Evolutionary conservation across 2,329 filamentous ascomycete genomes (phyloP).

Genomic region (Colletotrichum kahawae): DNA sequence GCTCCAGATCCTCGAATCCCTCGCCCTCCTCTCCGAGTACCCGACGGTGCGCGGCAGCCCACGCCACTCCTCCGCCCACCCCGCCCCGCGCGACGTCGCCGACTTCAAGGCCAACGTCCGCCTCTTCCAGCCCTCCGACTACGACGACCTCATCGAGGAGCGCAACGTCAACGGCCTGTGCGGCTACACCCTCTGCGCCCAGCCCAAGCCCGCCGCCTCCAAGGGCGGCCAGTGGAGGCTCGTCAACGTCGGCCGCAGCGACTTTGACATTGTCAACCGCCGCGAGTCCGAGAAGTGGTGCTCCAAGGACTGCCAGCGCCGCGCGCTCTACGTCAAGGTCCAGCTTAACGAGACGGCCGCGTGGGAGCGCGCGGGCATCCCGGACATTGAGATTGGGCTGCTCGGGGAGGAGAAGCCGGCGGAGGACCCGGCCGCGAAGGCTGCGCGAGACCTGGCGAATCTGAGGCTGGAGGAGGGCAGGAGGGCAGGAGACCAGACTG

Average conservation of each 20-base stretch:
- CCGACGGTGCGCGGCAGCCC: constrained; percentile 41
- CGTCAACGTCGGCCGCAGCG: constrained; percentile 54
- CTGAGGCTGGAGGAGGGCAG: constrained; percentile 51
- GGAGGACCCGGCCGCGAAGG: constrained; percentile 45
- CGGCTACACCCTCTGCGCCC: constrained; percentile 81
- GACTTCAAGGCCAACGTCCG: constrained; percentile 71
- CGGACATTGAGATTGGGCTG: constrained; percentile 63
- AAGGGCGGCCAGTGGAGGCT: constrained; percentile 72
- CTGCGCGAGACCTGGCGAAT: constrained; percentile 42
- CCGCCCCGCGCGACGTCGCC: constrained; percentile 63
- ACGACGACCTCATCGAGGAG: constrained; percentile 87
- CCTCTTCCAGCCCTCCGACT: constrained; percentile 85
- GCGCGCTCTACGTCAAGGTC: constrained; percentile 85
- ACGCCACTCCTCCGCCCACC: constrained; percentile 46
- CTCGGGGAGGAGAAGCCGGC: constrained; percentile 67
- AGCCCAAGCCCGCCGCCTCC: constrained; percentile 61
- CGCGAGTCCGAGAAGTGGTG: constrained; percentile 88
- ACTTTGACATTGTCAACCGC: constrained; percentile 71
- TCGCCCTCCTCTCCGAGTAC: constrained; percentile 73
- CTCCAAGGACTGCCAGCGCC: constrained; percentile 75
- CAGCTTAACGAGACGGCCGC: constrained; percentile 86
- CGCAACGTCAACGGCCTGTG: constrained; percentile 84
- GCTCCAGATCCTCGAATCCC: constrained; percentile 71
- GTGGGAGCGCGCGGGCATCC: constrained; percentile 75
- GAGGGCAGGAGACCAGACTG: constrained; percentile 41